Evolutionary conservation across 352 stramenopile genomes (phyloP), one percentile per base, ranked within the genome.

Genomic region (Phytophthora pisi): DNA sequence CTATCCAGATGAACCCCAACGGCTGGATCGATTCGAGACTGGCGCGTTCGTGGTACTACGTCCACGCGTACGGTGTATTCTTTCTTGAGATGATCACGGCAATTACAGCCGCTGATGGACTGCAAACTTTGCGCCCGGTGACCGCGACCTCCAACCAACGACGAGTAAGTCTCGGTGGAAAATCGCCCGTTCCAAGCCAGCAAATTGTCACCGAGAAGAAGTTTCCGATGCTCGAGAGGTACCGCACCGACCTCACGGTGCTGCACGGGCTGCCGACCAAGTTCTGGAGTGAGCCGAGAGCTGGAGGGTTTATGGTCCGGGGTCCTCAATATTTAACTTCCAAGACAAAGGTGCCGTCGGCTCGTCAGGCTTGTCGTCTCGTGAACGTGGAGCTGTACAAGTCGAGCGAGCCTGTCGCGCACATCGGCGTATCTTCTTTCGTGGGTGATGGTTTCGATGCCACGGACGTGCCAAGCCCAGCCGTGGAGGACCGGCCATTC

Each of bases 71-170:
- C 49, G 84, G 83, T 5, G 78, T 86, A 0, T 84, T 79, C 61
- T 86, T 95, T 49, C 61, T 95, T 16, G 84, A 95, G 61, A 93
- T 95, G 81, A 88, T 95, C 60, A 87, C 86, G 11, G 77, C 71
- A 4, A 77, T 90, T 47, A 75, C 63, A 5, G 75, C 75, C 0
- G 50, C 51, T 13, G 50, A 71, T 11, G 72, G 72, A 4, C 47
- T 57, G 28, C 63, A 61, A 38, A 77, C 68, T n/a, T 3, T 51
- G 1, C 67, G 72, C 28, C 72, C 72, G 10, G 63, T 73, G 42
- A 78, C 68, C 26, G 68, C 70, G 24, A 38, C 61, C 56, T 61
- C 53, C 23, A 40, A 59, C 13, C 45, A 51, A 46, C 68, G 57
- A 57, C 50, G 54, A 45, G n/a, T 16, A 24, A 78, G 47, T 36